Base-by-base conservation (phyloP, 2,329 filamentous ascomycete species). In the Biscogniauxia mediterranea region DNA sequence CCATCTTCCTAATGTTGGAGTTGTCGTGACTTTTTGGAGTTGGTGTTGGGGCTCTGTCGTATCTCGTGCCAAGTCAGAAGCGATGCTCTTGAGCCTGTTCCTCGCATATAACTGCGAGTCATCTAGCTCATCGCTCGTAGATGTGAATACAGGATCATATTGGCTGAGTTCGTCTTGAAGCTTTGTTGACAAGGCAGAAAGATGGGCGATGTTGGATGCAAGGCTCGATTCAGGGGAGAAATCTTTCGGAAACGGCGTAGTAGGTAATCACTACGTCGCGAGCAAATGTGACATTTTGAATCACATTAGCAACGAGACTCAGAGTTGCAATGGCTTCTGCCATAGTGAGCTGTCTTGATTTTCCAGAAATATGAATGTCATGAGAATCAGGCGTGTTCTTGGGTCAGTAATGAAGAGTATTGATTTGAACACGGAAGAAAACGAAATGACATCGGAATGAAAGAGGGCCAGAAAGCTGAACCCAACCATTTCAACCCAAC, bases 221-320 rank as follows among this genome's bases (percentile, higher is more conserved):
- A 61, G 57, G 6, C 26, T 46, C 7, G 57, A 19, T 7, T 61
- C 59, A 17, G 56, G 61, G 19, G 53, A 56, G 17, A 52, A 54
- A 32, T 66, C n/a, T 55, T 38, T 57, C 28, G 25, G n/a, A 38
- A 15, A 52, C 25, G 25, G 17, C n/a, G 17, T 54, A 56, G 32
- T 20, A 61, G 3, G 59, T 20, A 3, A 13, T 9, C 15, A 65
- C 6, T 11, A 63, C 23, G 13, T 61, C 59, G 4, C 55, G 32
- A n/a, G 61, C 53, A 49, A 65, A 64, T 8, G 61, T 53, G 21
- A 65, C 23, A 38, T 61, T 61, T 19, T 65, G 63, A 58, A 65
- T 61, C 52, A 64, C 57, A 57, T 58, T 64, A 46, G 59, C 61
- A 15, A 60, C 62, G 17, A 66, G 64, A 28, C 59, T 57, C 11